Base-by-base conservation (phyloP, 2,329 filamentous ascomycete genomes). In the Elsinoe perseae region DNA sequence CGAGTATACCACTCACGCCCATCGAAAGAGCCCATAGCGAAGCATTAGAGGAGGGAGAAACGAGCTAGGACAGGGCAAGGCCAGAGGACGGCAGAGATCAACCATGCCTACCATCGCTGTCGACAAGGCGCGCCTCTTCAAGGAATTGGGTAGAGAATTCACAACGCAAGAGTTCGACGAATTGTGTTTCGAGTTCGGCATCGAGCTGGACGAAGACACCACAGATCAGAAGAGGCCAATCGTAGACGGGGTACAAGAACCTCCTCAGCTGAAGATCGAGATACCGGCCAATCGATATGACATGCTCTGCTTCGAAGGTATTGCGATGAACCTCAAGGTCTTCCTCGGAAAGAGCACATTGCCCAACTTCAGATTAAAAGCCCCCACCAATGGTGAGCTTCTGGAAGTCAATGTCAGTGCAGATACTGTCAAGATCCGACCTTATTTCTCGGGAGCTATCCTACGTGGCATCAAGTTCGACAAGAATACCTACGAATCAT, bases 131-230 rank as follows among this genome's bases (percentile, higher is more conserved):
- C 89, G 86, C 69, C 88, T 98, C 70, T 97, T 87, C 80, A 85
- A 95, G 76, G 90, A 88, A 70, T 82, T 98, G 59, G 92, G 90
- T 69, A 85, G 85, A 75, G 85, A 93, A 82, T 96, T 81, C 72
- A 95, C 92, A 56, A 93, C 89, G 61, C 83, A 95, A 66, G 89
- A 95, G 68, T 98, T 98, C 69, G 93, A 98, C 73, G 87, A 95
- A 69, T 80, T 98, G 64, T 97, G 93, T 74, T 98, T 98, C 80
- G 92, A 98, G 68, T 98, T 95, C 69, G 91, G 91, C 76, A 95
- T 98, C 69, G 93, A 98, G 74, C 82, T 98, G 64, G 93, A 98
- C 75, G 92, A 97, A 76, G 93, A 98, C 61, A 93, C 88, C 50
- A 86, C 89, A 64, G 79, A 88, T 66, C 79, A 82, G 57, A 83